Evolutionary conservation across 2,329 filamentous ascomycete genomes (phyloP).

Genomic region (Sphaerostilbella broomeana): DNA sequence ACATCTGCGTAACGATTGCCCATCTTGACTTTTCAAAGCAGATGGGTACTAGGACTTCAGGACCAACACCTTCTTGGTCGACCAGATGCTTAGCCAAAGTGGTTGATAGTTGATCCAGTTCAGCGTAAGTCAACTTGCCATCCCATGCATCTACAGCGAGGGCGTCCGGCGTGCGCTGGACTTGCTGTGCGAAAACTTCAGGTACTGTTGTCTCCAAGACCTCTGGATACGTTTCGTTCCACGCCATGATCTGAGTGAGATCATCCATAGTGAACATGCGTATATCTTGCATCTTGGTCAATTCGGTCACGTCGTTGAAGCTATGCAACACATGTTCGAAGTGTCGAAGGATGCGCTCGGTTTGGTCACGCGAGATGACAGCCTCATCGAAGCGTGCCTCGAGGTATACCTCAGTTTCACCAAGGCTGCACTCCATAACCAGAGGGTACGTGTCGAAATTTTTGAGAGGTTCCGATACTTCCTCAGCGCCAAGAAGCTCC

Average conservation of each 20-base stretch:
- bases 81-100: not conserved
- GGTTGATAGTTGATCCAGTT: not conserved
- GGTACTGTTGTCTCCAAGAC: too few relatives aligned
- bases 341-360: conserved; percentile 6
- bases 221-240: too few relatives aligned
- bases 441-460: not conserved
- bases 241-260: too few relatives aligned
- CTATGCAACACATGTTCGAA: conserved; percentile 1
- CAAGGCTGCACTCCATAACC: not conserved
- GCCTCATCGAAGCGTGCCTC: conserved; percentile 1
- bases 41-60: not conserved
- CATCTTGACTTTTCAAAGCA: conserved; percentile 3
- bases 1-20: not conserved
- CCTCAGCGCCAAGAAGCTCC: too few relatives aligned
- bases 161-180: too few relatives aligned
- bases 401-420: not conserved
- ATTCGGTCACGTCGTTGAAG: not conserved
- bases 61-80: not conserved
- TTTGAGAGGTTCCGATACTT: too few relatives aligned
- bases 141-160: not conserved
- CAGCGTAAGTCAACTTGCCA: conserved; percentile 1
- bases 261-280: not conserved
- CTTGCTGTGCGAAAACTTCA: too few relatives aligned
- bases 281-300: not conserved
- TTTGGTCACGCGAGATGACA: not conserved